phyloP scores from a whole-genome alignment of 2,329 filamentous ascomycete genomes.

The Aureobasidium sp. region DNA sequence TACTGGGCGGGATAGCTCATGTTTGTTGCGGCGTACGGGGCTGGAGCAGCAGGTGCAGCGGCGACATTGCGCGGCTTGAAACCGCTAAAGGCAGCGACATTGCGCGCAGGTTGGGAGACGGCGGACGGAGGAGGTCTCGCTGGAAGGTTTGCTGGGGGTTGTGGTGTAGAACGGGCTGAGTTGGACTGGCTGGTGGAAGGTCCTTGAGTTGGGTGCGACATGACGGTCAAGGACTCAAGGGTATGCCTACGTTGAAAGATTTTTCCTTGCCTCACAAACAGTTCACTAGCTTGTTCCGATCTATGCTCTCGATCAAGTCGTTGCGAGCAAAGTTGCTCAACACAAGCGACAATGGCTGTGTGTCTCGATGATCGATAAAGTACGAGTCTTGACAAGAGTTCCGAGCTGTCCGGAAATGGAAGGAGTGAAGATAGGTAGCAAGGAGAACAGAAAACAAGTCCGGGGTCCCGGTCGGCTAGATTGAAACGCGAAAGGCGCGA shows the following conservation, averaged over 20 bases:
- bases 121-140: slow-evolving; percentile 25
- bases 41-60: slow-evolving; percentile 8
- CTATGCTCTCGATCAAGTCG: not conserved
- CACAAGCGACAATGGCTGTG: not conserved
- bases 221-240: slow-evolving; percentile 41
- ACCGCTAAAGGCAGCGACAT: slow-evolving; percentile 40
- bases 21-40: slow-evolving; percentile 7
- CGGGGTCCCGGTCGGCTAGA: slow-evolving; percentile 4
- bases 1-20: slow-evolving; percentile 15
- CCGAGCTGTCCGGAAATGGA: not conserved
- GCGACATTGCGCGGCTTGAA: slow-evolving; percentile 55
- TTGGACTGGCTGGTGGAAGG: slow-evolving; percentile 34
- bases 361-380: not conserved
- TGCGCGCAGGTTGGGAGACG: slow-evolving; percentile 14
- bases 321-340: not conserved
- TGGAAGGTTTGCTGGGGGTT: slow-evolving; percentile 14
- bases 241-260: slow-evolving; percentile 8
- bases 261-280: not conserved
- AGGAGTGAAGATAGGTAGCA: not conserved
- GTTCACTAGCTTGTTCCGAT: not conserved
- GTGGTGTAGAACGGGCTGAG: slow-evolving; percentile 16
- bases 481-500: slow-evolving; percentile 4
- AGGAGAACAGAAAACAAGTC: not conserved
- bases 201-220: slow-evolving; percentile 84
- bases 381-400: not conserved